Evolutionary conservation across 2,329 filamentous ascomycete species (phyloP).

Genomic region (Stagonosporopsis vannaccii): DNA sequence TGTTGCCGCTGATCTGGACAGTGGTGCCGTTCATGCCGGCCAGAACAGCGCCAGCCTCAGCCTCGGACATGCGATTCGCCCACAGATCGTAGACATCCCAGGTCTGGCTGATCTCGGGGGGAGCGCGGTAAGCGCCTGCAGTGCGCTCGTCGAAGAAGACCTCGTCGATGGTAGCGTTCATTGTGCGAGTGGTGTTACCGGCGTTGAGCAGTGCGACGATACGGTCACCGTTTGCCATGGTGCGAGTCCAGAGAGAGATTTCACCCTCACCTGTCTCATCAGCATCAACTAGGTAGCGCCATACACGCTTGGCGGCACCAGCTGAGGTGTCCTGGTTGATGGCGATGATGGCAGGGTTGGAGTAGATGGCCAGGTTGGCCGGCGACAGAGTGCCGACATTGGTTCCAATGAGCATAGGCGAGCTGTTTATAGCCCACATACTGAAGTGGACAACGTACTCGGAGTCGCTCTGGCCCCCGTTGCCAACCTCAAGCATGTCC

Average conservation of each 20-base stretch:
- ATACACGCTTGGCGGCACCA: conserved; percentile 53
- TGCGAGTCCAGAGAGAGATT: conserved; percentile 60
- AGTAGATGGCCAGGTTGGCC: conserved; percentile 55
- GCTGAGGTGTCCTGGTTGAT: conserved; percentile 58
- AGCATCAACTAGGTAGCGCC: conserved; percentile 54
- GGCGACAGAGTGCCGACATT: conserved; percentile 52
- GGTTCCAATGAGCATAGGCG: conserved; percentile 58
- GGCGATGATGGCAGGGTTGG: conserved; percentile 59
- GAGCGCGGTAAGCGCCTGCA: conserved; percentile 48
- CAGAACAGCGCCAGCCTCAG: conserved; percentile 55
- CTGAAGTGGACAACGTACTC: conserved; percentile 57
- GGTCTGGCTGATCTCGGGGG: conserved; percentile 50
- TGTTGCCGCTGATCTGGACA: conserved; percentile 41
- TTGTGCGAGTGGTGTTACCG: conserved; percentile 48
- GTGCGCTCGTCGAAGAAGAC: conserved; percentile 60
- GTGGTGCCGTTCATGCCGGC: conserved; percentile 54
- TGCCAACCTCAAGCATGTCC: conserved; percentile 59
- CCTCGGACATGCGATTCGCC: conserved; percentile 61
- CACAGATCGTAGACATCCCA: conserved; percentile 65
- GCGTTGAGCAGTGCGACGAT: conserved; percentile 62
- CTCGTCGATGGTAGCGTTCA: conserved; percentile 61
- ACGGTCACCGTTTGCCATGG: conserved; percentile 56
- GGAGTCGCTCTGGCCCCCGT: conserved; percentile 50
- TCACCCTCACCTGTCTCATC: conserved; percentile 56
- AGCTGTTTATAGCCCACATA: conserved; percentile 59